Evolutionary conservation across 2,329 filamentous ascomycete genomes (phyloP).

Genomic region (Eutypella sp.): DNA sequence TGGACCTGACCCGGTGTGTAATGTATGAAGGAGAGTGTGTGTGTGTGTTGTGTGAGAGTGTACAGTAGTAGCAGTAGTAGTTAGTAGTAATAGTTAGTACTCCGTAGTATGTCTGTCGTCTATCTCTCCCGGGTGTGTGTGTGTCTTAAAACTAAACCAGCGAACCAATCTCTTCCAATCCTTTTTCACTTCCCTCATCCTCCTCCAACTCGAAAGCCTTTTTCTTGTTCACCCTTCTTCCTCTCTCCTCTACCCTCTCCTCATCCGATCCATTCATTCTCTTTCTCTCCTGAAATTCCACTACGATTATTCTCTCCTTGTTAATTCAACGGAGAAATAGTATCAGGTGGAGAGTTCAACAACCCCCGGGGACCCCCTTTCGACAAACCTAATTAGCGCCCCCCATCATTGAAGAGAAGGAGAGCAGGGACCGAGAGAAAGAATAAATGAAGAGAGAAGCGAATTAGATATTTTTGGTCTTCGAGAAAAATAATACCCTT

Average conservation of each 20-base stretch:
- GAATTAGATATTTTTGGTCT: conserved; percentile 9
- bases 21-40: no score
- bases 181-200: conserved; percentile 49
- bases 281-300: conserved; percentile 34
- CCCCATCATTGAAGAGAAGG: conserved; percentile 2
- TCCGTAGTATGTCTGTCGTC: no score
- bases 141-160: conserved; percentile 42
- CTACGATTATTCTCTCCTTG: conserved; percentile 43
- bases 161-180: conserved; percentile 48
- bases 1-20: background rate
- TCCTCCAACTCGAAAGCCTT: conserved; percentile 47
- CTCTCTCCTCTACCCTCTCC: conserved; percentile 31
- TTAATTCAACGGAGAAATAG: conserved; percentile 26
- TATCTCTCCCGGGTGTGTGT: no score
- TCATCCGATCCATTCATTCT: conserved; percentile 50
- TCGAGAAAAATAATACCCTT: no score
- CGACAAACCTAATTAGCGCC: background rate
- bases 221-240: conserved; percentile 29
- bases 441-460: conserved; percentile 22
- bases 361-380: conserved; percentile 11
- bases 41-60: no score
- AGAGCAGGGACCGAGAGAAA: conserved; percentile 10
- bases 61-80: no score
- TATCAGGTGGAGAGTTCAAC: conserved; percentile 24
- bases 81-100: no score